These are phyloP conservation scores for Thielaviopsis cerberus DNA, from an alignment of 2,329 filamentous ascomycete genomes.

Conservation along the genomic window DNA sequence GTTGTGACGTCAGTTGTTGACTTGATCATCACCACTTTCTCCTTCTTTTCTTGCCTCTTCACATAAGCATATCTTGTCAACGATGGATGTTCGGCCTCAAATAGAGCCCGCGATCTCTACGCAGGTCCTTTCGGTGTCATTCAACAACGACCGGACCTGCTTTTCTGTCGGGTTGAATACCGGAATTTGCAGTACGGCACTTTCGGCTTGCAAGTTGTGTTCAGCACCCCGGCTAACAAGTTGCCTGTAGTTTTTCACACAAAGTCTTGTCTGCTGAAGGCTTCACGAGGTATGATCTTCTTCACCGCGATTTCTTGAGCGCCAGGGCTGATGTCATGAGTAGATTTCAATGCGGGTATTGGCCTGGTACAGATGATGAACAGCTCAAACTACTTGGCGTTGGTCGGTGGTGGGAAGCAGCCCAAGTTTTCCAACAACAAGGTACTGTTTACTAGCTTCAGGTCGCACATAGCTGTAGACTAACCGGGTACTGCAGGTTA, in stretches of 20 bases:
- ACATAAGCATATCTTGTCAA: constrained; percentile 13
- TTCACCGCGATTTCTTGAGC: not conserved
- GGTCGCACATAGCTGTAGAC: not conserved
- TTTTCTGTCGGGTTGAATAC: constrained; percentile 76
- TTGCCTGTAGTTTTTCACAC: constrained; percentile 46
- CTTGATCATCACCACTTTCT: not conserved
- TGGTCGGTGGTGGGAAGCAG: constrained; percentile 72
- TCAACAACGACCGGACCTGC: constrained; percentile 69
- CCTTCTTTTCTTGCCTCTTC: not conserved
- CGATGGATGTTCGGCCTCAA: constrained; percentile 76
- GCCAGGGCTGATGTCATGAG: not conserved
- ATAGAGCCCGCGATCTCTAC: constrained; percentile 62
- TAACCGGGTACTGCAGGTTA: constrained; percentile 29
- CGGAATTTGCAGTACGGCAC: constrained; percentile 58
- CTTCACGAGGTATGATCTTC: constrained; percentile 25
- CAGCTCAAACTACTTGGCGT: constrained; percentile 66
- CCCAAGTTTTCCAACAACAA: constrained; percentile 81
- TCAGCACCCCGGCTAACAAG: constrained; percentile 13
- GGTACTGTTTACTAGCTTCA: constrained; percentile 22
- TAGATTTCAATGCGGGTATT: constrained; percentile 66
- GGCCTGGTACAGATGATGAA: constrained; percentile 74
- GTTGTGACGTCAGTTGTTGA: not conserved
- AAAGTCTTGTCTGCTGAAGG: constrained; percentile 51
- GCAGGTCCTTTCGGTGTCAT: constrained; percentile 62
- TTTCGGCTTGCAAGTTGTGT: not conserved